phyloP scores from a whole-genome alignment of 176 grass and related monocot species.

The Carex parvula region DNA sequence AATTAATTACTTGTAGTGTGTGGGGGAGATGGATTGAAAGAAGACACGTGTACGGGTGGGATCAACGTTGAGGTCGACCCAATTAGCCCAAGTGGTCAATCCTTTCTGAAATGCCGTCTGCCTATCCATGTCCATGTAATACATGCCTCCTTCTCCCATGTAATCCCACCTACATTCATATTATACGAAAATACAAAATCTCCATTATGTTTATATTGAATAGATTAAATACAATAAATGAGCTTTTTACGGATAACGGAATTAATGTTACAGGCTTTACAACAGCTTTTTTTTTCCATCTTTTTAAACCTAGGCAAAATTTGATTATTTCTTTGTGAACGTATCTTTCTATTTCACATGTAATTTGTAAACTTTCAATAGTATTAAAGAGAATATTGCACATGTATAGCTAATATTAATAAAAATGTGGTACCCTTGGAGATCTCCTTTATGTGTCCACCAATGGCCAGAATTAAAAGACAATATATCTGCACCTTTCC shows the following conservation, averaged over 20 bases:
- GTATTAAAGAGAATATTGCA: neutral
- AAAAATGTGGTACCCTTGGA: constrained; percentile 52
- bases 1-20: constrained; percentile 72
- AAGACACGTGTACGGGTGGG: constrained; percentile 67
- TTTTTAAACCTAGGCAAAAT: neutral
- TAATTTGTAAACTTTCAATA: neutral
- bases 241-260: neutral
- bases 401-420: neutral
- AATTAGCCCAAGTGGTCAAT: constrained; percentile 78
- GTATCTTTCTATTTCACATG: neutral
- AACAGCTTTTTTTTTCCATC: no score
- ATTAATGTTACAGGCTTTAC: neutral
- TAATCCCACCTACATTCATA: constrained; percentile 69
- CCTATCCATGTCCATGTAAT: constrained; percentile 85
- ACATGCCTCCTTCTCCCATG: constrained; percentile 53
- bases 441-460: constrained; percentile 87
- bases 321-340: neutral
- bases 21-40: constrained; percentile 90
- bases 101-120: constrained; percentile 68
- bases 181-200: neutral
- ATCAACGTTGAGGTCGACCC: constrained; percentile 66
- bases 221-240: neutral
- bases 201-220: neutral
- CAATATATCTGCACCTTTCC: constrained; percentile 78
- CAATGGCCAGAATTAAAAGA: constrained; percentile 96